Base-by-base conservation (phyloP, 306 rosid genomes). In the Datisca glomerata region DNA sequence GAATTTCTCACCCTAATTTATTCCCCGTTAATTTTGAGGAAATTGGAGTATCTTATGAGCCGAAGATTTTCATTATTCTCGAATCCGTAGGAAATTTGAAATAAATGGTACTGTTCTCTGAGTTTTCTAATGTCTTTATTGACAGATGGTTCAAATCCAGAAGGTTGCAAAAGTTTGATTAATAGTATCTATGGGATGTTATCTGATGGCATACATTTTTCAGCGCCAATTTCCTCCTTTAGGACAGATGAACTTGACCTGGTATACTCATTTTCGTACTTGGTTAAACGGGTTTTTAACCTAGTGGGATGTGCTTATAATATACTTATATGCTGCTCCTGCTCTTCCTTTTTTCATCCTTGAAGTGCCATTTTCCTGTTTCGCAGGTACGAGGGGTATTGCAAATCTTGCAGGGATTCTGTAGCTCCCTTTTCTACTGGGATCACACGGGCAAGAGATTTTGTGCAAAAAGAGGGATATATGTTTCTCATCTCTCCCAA, bases 321-420 rank as follows among this genome's bases (percentile, higher is more conserved):
- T 24, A 40, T 53, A 17, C 16, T 18, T n/a, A n/a, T 32, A 14
- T 49, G 6, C 14, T 22, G 2, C 40, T 14, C 11, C 2, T 16
- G 18, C 23, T 23, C 8, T 38, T 41, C 1, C 45, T 11, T 41
- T 17, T 15, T 19, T 39, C 16, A 51, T 27, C 2, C 13, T 16
- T 33, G 12, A 18, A 18, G 9, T 18, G 4, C 31, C 24, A 23
- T 10, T 47, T 38, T 27, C 11, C 25, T 57, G 5, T 34, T 31
- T 46, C 11, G 12, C 28, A 87, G 97, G 94, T 89, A n/a, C 80
- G 82, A 15, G 75, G 91, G 45, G 83, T 83, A 56, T 64, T 89
- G 11, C 82, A 83, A 68, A 89, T 80, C 73, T 53, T 89, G 34
- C 97, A 89, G 77, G 97, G 97, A 41, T 74, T 74, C 67, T 70